Evolutionary conservation across 2,329 filamentous ascomycete genomes (phyloP), one percentile per base, ranked within the genome.

Genomic region (Fusarium subtropicale): DNA sequence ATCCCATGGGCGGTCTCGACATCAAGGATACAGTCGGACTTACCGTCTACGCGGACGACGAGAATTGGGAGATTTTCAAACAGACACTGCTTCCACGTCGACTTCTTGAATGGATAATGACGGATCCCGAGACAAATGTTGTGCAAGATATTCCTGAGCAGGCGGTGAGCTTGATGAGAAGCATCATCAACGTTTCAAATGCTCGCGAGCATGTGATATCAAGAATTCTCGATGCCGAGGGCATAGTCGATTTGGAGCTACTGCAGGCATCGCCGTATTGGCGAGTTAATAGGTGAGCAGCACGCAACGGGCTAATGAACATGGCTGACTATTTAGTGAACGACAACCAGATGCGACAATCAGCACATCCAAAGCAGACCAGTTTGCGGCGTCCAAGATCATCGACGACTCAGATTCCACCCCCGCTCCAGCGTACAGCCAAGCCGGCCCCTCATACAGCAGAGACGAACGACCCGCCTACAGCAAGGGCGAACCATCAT

Each of bases 31-130:
- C 68, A 24, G 61, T 66, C 10, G 66, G 48, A 2, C 52, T 74
- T 9, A 60, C 59, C 11, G 53, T 74, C 12, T 71, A 72, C 54
- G 60, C 69, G 4, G 69, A 71, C 22, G 59, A 70, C 4, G 69
- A 71, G 51, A 62, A 65, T 30, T 68, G 65, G 54, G 66, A 74
- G n/a, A 56, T 74, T 11, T 44, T 64, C 15, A 68, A 61, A 51
- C 59, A 66, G 24, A 64, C 64, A 15, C 44, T 54, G 22, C 60
- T 74, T 5, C 71, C 71, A 9, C 69, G 65, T 34, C 60, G 67
- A 12, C 50, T 74, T n/a, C 20, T 74, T 28, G 71, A 72, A 44
- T 74, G 71, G 71, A 59, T 74, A 18, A 74, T 74, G 71, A 68
- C 66, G 2, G 55, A 72, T 9, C 71, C 71, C 7, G 60, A 60